Evolutionary conservation across 31 red algal species (phyloP).

Genomic region (Odonthalia washingtoniensis): DNA sequence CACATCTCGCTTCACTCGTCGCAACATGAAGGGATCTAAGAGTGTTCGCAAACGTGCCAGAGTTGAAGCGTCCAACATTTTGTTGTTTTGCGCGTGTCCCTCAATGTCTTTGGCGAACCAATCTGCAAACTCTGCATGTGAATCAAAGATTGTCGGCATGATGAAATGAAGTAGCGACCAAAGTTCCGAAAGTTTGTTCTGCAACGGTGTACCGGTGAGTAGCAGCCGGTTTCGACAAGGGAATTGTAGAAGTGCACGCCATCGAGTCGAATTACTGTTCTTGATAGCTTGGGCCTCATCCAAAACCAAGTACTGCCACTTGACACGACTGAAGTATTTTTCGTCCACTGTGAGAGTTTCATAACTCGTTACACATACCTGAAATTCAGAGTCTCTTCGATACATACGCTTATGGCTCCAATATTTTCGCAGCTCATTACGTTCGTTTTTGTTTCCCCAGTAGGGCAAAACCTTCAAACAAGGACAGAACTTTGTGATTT

Average conservation of each 20-base stretch:
- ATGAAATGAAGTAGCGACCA: slow-evolving; percentile 99
- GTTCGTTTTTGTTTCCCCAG: slow-evolving; percentile 93
- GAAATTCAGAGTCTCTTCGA: slow-evolving; percentile 84
- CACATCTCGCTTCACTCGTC: slow-evolving; percentile 95
- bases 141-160: slow-evolving; percentile 99
- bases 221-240: slow-evolving; percentile 90
- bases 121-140: slow-evolving; percentile 93
- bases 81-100: slow-evolving; percentile 80
- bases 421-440: slow-evolving; percentile 85
- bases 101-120: slow-evolving; percentile 98
- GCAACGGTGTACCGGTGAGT: slow-evolving; percentile 98
- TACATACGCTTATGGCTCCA: slow-evolving; percentile 93
- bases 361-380: slow-evolving; percentile 95
- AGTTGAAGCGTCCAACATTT: slow-evolving; percentile 84
- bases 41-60: slow-evolving; percentile 82
- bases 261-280: slow-evolving; percentile 88
- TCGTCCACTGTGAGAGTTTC: slow-evolving; percentile 87
- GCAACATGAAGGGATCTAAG: slow-evolving; percentile 98
- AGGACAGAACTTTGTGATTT: slow-evolving; percentile 91
- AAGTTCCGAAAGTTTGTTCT: slow-evolving; percentile 98
- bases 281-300: slow-evolving; percentile 99
- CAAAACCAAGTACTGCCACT: slow-evolving; percentile 97
- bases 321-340: slow-evolving; percentile 81
- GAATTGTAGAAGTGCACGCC: slow-evolving; percentile 79
- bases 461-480: slow-evolving; percentile 88